phyloP scores from a whole-genome alignment of 257 asterid genomes.

The Przewalskia tangutica region DNA sequence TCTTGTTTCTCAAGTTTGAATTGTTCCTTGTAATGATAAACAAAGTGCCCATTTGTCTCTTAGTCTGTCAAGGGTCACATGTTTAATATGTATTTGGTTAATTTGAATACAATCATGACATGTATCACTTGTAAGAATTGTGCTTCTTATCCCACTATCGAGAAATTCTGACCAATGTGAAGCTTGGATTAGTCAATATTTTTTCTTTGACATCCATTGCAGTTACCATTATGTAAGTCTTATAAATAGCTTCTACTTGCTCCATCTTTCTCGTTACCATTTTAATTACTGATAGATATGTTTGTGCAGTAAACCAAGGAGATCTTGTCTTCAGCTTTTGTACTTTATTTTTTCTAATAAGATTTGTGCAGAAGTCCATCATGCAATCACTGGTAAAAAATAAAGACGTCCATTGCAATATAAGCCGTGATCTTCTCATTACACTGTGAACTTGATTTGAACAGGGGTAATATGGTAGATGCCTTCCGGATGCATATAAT shows the following conservation, averaged over 20 bases:
- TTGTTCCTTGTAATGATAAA: not conserved
- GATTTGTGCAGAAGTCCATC: not conserved
- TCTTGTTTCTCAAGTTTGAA: not conserved
- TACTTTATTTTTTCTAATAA: not conserved
- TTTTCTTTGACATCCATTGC: not conserved
- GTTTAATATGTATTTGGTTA: not conserved
- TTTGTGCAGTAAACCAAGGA: not conserved
- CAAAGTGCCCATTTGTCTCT: not conserved
- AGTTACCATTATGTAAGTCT: not conserved
- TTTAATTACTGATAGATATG: not conserved
- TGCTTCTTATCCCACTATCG: not conserved
- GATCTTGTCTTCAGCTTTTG: not conserved
- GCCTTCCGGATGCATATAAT: slow-evolving; percentile 96
- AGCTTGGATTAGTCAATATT: not conserved
- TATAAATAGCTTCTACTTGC: not conserved
- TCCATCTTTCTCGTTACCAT: not conserved
- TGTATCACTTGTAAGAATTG: not conserved
- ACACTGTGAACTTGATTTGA: not conserved
- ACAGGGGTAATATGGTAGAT: slow-evolving; percentile 99
- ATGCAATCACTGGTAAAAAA: not conserved
- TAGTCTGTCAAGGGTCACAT: not conserved
- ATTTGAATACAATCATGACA: not conserved
- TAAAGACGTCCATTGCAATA: not conserved
- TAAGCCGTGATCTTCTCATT: not conserved
- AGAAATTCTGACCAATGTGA: not conserved